Percentiles rank a stretch among this genome's conserved stretches.
These are phyloP conservation scores for Starmerella kuoi DNA, from an alignment of 805 yeast species.

Conservation along the genomic window DNA sequence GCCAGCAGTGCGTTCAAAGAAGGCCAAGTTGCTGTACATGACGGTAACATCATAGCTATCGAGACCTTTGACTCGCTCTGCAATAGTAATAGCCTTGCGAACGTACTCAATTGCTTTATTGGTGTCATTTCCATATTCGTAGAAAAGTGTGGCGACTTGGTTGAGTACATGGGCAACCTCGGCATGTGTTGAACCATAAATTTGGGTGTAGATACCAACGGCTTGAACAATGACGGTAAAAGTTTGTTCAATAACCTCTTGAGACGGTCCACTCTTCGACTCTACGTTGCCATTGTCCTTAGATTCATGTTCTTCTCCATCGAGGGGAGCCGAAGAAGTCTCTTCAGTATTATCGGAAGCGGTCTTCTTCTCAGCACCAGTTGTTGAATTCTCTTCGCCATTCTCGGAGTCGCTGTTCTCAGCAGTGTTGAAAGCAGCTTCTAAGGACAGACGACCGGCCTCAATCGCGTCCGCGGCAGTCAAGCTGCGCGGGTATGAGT, in stretches of 20 bases:
- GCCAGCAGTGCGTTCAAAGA: slow-evolving; percentile 50
- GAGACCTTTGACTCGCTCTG: slow-evolving; percentile 70
- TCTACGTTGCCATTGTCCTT: background rate
- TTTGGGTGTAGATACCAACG: slow-evolving; percentile 62
- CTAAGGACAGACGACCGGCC: slow-evolving; percentile 27
- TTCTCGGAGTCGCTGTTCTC: background rate
- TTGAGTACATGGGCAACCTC: slow-evolving; percentile 64
- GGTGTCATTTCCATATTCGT: slow-evolving; percentile 40
- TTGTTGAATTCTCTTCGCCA: background rate
- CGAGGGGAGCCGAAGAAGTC: background rate
- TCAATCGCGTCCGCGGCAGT: slow-evolving; percentile 57
- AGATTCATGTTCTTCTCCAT: background rate
- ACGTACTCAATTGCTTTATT: slow-evolving; percentile 51
- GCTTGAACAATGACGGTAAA: slow-evolving; percentile 56
- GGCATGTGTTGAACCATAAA: slow-evolving; percentile 68
- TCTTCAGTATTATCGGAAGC: slow-evolving; percentile 2
- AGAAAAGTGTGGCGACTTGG: slow-evolving; percentile 52
- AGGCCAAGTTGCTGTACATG: slow-evolving; percentile 61
- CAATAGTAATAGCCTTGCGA: slow-evolving; percentile 56
- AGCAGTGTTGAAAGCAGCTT: slow-evolving; percentile 3
- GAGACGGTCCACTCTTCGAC: slow-evolving; percentile 7
- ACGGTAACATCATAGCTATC: slow-evolving; percentile 70
- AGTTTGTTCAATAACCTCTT: slow-evolving; percentile 35
- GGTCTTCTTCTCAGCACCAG: background rate
- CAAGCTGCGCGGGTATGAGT: slow-evolving; percentile 51